These are phyloP conservation scores for Hyphopichia wangnamkhiaoensis DNA, from an alignment of 1,139 yeast species.

Conservation along the genomic window DNA sequence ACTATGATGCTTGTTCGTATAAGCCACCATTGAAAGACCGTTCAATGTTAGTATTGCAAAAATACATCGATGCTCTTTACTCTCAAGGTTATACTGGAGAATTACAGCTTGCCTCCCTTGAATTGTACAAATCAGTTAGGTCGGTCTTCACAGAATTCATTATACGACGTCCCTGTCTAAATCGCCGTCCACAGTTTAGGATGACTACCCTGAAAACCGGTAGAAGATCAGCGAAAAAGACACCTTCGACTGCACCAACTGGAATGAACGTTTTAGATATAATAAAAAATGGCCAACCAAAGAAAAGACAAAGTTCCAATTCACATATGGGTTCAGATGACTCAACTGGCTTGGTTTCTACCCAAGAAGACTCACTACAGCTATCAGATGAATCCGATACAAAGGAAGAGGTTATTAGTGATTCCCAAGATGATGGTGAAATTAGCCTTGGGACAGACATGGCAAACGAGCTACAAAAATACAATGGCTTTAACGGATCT, in stretches of 20 bases:
- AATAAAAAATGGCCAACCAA: neutral
- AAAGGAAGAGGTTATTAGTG: slow-evolving; percentile 22
- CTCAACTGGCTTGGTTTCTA: neutral
- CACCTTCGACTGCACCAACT: too few species aligned
- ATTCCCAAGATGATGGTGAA: slow-evolving; percentile 25
- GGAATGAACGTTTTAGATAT: too few species aligned
- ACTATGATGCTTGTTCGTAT: slow-evolving; percentile 19
- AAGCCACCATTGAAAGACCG: slow-evolving; percentile 25
- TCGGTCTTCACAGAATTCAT: neutral
- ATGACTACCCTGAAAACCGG: neutral
- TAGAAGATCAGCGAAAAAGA: too few species aligned
- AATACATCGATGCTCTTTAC: neutral
- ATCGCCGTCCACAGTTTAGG: neutral
- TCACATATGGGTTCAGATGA: neutral
- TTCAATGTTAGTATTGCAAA: slow-evolving; percentile 10
- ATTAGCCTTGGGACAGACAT: slow-evolving; percentile 12
- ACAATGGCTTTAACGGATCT: slow-evolving; percentile 10
- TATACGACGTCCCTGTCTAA: neutral
- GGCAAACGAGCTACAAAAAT: slow-evolving; percentile 20
- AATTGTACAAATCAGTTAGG: neutral
- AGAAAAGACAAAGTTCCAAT: neutral
- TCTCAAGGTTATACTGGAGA: neutral
- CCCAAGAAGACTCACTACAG: slow-evolving; percentile 1
- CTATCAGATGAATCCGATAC: neutral
- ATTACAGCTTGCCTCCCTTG: neutral